A percentile compares a stretch with the other conserved stretches of the same genome.
Conservation (phyloP, 441 rosid genomes). For the Brassica balearica region DNA sequence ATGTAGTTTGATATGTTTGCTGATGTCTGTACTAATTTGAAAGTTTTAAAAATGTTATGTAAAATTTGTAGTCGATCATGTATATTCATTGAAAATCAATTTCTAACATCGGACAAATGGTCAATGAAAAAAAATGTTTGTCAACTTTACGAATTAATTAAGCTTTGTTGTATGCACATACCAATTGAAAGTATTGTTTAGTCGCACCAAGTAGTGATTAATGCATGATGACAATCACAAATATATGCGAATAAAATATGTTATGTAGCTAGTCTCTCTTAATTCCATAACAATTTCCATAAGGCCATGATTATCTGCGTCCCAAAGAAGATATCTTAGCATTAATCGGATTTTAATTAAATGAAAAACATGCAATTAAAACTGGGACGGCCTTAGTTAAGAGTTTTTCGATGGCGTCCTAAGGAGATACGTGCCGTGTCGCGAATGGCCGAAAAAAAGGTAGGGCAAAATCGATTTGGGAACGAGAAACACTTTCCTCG, state of each 20-base stretch:
- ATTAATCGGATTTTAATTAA: too few relatives aligned
- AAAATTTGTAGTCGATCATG: background rate
- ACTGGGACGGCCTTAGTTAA: too few relatives aligned
- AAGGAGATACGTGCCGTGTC: too few relatives aligned
- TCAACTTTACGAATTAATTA: background rate
- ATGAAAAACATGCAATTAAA: too few relatives aligned
- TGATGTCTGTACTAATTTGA: constrained; percentile 1
- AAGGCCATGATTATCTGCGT: background rate
- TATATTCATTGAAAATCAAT: background rate
- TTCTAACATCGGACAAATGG: background rate
- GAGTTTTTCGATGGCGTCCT: too few relatives aligned
- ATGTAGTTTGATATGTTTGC: background rate
- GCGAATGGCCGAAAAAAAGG: too few relatives aligned
- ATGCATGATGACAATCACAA: background rate
- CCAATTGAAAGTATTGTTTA: background rate
- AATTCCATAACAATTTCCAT: constrained; percentile 1
- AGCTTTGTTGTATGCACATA: background rate
- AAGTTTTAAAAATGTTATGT: background rate
- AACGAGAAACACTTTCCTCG: too few relatives aligned
- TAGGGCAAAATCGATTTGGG: too few relatives aligned
- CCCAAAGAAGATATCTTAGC: too few relatives aligned
- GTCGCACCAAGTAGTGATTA: background rate
- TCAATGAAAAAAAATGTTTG: background rate
- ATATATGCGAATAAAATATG: background rate
- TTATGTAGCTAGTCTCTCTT: background rate